A percentile compares a stretch with the other conserved stretches of the same genome.
These are phyloP conservation scores for Lasiodiplodia hormozganensis DNA, from an alignment of 2,329 filamentous ascomycete genomes.

Conservation along the genomic window DNA sequence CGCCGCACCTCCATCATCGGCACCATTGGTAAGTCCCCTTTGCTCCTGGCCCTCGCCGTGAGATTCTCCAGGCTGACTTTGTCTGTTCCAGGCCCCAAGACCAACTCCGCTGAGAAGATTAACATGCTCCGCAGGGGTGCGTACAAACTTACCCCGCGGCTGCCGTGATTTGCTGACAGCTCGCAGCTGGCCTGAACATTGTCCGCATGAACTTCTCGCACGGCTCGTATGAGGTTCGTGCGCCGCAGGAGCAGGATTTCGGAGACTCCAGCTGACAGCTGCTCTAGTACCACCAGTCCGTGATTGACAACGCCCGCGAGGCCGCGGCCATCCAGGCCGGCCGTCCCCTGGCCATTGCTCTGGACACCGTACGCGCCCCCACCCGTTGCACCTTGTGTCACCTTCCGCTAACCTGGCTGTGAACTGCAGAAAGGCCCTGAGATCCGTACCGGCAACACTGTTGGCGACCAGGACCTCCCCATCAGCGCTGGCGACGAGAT, in stretches of 20 bases:
- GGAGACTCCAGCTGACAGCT: conserved; percentile 15
- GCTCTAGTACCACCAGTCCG: conserved; percentile 91
- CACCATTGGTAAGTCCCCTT: conserved; percentile 74
- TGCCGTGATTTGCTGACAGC: conserved; percentile 28
- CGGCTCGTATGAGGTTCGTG: conserved; percentile 76
- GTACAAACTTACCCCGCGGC: conserved; percentile 27
- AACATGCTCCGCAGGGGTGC: conserved; percentile 81
- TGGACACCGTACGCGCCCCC: conserved; percentile 68
- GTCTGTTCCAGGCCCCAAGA: conserved; percentile 76
- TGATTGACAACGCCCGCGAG: conserved; percentile 92
- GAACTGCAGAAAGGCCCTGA: conserved; percentile 75
- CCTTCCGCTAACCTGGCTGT: conserved; percentile 1
- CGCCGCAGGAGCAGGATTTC: neutral
- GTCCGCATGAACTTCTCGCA: conserved; percentile 99
- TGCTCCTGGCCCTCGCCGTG: conserved; percentile 8
- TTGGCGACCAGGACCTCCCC: conserved; percentile 74
- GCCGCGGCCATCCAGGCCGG: conserved; percentile 80
- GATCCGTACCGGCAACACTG: conserved; percentile 82
- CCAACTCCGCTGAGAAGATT: conserved; percentile 96
- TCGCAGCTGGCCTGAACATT: conserved; percentile 84
- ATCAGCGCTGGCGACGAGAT: conserved; percentile 83
- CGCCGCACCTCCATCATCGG: conserved; percentile 98
- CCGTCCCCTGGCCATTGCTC: conserved; percentile 92
- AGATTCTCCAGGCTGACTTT: conserved; percentile 30
- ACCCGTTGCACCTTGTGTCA: neutral